Evolutionary conservation across 1,139 yeast species (phyloP), one percentile per base, ranked within the genome.

Genomic region (Hyphopichia fennica): DNA sequence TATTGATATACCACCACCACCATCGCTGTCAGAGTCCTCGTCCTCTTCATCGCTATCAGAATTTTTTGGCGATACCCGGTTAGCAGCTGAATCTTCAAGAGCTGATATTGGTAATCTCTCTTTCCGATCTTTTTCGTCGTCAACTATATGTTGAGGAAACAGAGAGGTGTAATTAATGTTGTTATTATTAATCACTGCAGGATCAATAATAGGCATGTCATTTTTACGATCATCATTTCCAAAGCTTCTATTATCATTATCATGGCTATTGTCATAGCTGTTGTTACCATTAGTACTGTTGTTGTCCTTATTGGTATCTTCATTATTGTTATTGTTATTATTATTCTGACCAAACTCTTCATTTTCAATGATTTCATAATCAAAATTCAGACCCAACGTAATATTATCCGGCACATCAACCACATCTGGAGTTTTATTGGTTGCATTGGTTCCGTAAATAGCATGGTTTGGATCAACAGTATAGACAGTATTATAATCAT

Each of bases 401-500:
- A 74, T 67, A 47, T 70, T 72, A 53, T 62, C 80, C 28, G 70
- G 81, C 41, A 62, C 73, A 60, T 64, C 79, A 48, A 69, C 69
- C 19, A 73, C 77, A 45, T 65, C 65, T 56, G 77, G 74, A 3
- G 54, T 48, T 34, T 56, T 54, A 18, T 52, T 46, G 29, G 29
- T 37, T 19, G 40, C 28, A 35, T 54, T 52, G 31, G 45, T 52
- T 1, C 72, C 72, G 48, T 65, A 69, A 11, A 70, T 61, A 4
- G 74, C 67, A 45, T 79, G 77, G 46, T 77, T 67, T 17, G 79
- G 78, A 50, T 80, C 81, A 31, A 72, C 77, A 3, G 82, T 77
- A 57, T 86, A 88, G 17, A 89, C 96, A 1, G 93, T 78, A 58
- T 87, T 88, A 63, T 89, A 89, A 64, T 90, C 96, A 60, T 90